Percentiles rank a stretch among this genome's conserved stretches.
These are phyloP conservation scores for Quaeritorhiza haematococci DNA, from an alignment of 371 early-diverging fungal species.

Conservation along the genomic window DNA sequence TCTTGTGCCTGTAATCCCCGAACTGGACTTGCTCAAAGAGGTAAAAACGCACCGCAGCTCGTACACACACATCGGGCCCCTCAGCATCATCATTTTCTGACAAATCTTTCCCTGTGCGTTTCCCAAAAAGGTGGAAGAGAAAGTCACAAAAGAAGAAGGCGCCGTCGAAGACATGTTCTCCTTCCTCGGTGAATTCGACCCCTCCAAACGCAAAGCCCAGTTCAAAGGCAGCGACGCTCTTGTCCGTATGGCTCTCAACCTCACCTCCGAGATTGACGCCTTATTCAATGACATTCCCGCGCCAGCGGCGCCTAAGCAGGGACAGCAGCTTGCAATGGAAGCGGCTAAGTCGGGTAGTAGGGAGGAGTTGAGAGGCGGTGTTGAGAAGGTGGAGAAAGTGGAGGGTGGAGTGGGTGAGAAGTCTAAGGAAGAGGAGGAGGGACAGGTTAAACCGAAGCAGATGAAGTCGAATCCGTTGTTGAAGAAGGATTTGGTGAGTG, in stretches of 20 bases:
- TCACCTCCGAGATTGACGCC: slow-evolving; percentile 37
- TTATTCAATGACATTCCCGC: slow-evolving; percentile 9
- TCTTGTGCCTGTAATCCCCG: too few relatives aligned
- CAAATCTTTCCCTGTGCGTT: too few relatives aligned
- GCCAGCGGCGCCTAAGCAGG: background rate
- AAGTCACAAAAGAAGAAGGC: background rate
- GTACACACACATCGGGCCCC: too few relatives aligned
- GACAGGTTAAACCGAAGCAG: too few relatives aligned
- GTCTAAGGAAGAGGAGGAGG: too few relatives aligned
- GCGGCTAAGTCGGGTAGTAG: too few relatives aligned
- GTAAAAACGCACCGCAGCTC: background rate
- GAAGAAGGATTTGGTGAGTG: slow-evolving; percentile 10
- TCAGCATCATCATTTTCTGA: too few relatives aligned
- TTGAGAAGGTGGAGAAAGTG: background rate
- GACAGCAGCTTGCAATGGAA: too few relatives aligned
- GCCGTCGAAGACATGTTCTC: slow-evolving; percentile 38
- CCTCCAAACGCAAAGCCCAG: background rate
- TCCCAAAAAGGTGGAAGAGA: background rate
- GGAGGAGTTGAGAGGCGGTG: too few relatives aligned
- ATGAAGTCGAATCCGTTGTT: slow-evolving; percentile 22
- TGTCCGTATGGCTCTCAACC: slow-evolving; percentile 26
- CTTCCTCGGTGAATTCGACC: slow-evolving; percentile 36
- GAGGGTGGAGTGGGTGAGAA: slow-evolving; percentile 5
- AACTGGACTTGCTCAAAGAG: background rate
- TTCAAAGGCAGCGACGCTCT: slow-evolving; percentile 26